Percentiles rank a stretch among this genome's conserved stretches.
Conservation (phyloP, 2,329 filamentous ascomycete species). For the Chrysosporium queenslandicum region DNA sequence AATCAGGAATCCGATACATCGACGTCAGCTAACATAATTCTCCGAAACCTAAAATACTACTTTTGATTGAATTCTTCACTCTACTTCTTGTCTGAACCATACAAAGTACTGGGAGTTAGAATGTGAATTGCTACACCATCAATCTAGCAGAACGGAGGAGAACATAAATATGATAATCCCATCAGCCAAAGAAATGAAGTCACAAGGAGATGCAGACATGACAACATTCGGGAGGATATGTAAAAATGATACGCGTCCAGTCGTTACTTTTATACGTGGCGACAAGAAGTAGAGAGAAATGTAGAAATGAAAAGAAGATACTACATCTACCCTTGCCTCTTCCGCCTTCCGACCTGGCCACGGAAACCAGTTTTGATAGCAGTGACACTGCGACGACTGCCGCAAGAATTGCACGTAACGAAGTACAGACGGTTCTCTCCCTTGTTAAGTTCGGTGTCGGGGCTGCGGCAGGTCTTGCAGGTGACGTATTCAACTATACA, state of each 20-base stretch:
- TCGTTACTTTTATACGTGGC: conserved; percentile 2
- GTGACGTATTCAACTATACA: conserved; percentile 81
- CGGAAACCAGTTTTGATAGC: conserved; percentile 99
- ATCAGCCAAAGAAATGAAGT: background rate
- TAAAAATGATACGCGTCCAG: background rate
- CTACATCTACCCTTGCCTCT: conserved; percentile 70
- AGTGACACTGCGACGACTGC: conserved; percentile 75
- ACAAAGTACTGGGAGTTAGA: no score
- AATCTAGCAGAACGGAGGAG: background rate
- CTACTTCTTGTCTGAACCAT: no score
- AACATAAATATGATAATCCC: background rate
- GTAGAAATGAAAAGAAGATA: conserved; percentile 1
- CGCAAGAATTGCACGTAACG: conserved; percentile 88
- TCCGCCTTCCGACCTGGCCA: conserved; percentile 97
- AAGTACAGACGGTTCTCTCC: conserved; percentile 99
- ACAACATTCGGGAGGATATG: background rate
- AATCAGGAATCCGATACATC: no score
- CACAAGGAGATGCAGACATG: background rate
- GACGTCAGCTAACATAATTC: no score
- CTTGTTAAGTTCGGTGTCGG: conserved; percentile 94
- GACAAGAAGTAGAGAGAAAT: background rate
- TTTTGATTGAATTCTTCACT: no score
- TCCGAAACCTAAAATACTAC: no score
- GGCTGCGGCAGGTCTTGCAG: conserved; percentile 94
- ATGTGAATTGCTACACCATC: background rate